A percentile compares a stretch with the other conserved stretches of the same genome.
Evolutionary conservation across 768 basidiomycete species (phyloP).

Genomic region (Mycena belliarum): DNA sequence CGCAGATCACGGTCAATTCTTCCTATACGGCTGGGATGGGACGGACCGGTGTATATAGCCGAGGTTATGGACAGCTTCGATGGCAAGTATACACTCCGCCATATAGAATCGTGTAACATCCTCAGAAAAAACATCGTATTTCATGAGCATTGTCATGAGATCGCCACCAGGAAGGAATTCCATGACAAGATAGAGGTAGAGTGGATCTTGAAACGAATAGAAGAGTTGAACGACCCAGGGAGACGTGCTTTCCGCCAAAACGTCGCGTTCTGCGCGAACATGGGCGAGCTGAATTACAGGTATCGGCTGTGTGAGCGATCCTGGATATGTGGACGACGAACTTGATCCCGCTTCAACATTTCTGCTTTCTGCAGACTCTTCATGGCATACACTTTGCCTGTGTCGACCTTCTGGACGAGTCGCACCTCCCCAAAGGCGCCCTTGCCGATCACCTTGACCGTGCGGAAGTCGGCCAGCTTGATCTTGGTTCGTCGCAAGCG

Average conservation of each 20-base stretch:
- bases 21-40: neutral
- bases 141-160: constrained; percentile 99
- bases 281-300: constrained; percentile 75
- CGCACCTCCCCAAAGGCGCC: constrained; percentile 98
- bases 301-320: neutral
- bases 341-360: constrained; percentile 99
- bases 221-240: constrained; percentile 97
- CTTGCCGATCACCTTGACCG: constrained; percentile 98
- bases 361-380: constrained; percentile 97
- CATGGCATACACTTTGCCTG: constrained; percentile 99
- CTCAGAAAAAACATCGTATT: constrained; percentile 98
- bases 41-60: constrained; percentile 96
- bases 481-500: constrained; percentile 93
- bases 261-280: constrained; percentile 95
- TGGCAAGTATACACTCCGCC: constrained; percentile 96
- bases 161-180: constrained; percentile 86
- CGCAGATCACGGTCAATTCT: constrained; percentile 12
- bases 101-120: constrained; percentile 99
- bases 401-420: constrained; percentile 95
- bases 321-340: constrained; percentile 35
- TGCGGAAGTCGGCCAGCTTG: constrained; percentile 89
- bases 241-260: constrained; percentile 94
- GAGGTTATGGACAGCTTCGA: constrained; percentile 97
- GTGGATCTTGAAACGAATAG: constrained; percentile 96
- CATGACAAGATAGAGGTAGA: constrained; percentile 98